Conservation (phyloP, 1,284 basidiomycete species). For the Xanthoconium separans region DNA sequence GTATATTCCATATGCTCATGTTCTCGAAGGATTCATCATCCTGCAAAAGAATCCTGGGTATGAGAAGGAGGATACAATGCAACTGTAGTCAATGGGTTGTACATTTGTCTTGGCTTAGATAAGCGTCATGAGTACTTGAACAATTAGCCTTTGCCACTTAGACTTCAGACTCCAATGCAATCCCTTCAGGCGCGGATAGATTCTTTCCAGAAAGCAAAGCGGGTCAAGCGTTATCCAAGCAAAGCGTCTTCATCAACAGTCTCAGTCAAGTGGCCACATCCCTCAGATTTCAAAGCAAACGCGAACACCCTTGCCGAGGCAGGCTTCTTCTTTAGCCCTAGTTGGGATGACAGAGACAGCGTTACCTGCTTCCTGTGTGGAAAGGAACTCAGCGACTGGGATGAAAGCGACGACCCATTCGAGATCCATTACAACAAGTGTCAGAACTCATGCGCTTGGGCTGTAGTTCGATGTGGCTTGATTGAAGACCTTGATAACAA, state of each 20-base stretch:
- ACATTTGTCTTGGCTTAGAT: constrained; percentile 1
- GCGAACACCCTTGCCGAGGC: constrained; percentile 73
- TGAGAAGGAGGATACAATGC: constrained; percentile 82
- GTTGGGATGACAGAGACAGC: constrained; percentile 59
- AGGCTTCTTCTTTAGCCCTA: constrained; percentile 78
- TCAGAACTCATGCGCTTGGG: constrained; percentile 69
- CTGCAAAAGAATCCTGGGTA: constrained; percentile 85
- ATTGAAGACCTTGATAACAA: constrained; percentile 52
- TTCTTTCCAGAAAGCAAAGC: constrained; percentile 55
- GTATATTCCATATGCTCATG: constrained; percentile 87
- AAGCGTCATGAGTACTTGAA: too few relatives aligned
- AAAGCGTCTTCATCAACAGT: constrained; percentile 38
- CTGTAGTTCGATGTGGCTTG: constrained; percentile 67
- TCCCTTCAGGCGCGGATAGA: constrained; percentile 53
- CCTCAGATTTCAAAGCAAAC: constrained; percentile 57
- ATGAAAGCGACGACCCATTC: constrained; percentile 76
- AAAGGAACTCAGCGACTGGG: constrained; percentile 79
- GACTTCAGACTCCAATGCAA: constrained; percentile 43
- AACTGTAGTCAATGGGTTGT: constrained; percentile 44
- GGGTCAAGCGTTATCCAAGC: constrained; percentile 47
- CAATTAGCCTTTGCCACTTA: too few relatives aligned
- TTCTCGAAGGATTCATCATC: constrained; percentile 89
- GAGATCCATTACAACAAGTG: constrained; percentile 72
- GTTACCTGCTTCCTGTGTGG: constrained; percentile 77
- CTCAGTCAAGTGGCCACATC: constrained; percentile 67